Base-by-base conservation (phyloP, 495 filamentous ascomycete genomes). In the Trichocladium uniseriatum region DNA sequence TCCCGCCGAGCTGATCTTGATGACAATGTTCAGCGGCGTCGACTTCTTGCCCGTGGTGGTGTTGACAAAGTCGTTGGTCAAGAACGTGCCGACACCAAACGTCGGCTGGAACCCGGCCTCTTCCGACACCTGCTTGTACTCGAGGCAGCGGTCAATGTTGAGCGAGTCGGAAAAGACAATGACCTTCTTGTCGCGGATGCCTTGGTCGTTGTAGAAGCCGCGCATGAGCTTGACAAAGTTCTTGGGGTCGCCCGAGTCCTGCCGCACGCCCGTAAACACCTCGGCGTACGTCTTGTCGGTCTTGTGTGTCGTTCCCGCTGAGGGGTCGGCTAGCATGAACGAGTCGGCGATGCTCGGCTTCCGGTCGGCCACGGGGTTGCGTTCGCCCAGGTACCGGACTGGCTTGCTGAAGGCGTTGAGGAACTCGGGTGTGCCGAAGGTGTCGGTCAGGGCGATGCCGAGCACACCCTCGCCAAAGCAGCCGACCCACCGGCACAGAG, bases 101-200 rank as follows among this genome's bases (percentile, higher is more conserved):
- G 80, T 83, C 16, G 88, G 82, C 38, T 78, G 76, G 63, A 98
- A 89, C 36, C 86, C 84, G 6, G 83, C 80, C 35, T 81, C 78
- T 42, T 95, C 88, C 1, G 89, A 81, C 36, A 83, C 77, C 24
- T 77, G 63, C 69, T 89, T 91, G 69, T 97, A 98, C 64, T 92
- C 80, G 21, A 96, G 67, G 62, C 94, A 97, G 35, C 81, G 80
- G 14, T 95, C 89, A 48, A 96, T 86, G 56, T 96, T 82, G 31
- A 98, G 70, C 6, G 87, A 92, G 67, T 98, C 92, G 3, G 92
- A 98, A 64, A 97, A 98, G n/a, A 97, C 92, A 38, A 97, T 84
- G 0, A 79, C 85, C 74, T 96, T 98, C 70, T 81, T 83, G 2
- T 86, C 86, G 24, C 68, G 80, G 63, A 96, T 86, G 3, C 82